Conservation (phyloP, 345 rosid genomes). For the Eucalyptus dawsonii region DNA sequence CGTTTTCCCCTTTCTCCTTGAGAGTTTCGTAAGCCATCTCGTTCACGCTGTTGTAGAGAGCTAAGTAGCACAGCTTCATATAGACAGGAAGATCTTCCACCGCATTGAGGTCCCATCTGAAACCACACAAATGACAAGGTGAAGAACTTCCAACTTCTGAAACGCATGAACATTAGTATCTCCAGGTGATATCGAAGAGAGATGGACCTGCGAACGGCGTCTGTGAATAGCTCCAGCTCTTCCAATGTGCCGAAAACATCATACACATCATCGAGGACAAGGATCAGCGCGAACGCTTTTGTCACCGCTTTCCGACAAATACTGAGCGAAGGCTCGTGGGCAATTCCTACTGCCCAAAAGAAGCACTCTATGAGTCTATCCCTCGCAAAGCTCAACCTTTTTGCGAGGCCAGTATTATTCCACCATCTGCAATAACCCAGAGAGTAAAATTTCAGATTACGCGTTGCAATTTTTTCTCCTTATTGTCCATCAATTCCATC, state of each 20-base stretch:
- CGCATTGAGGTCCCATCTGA: conserved; percentile 31
- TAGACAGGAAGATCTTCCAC: conserved; percentile 15
- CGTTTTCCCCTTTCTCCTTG: conserved; percentile 6
- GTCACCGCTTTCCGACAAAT: conserved; percentile 11
- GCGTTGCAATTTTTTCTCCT: not conserved
- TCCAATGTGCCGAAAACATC: conserved; percentile 26
- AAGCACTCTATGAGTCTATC: conserved; percentile 41
- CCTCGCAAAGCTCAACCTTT: conserved; percentile 22
- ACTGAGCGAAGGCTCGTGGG: conserved; percentile 6
- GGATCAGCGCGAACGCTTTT: conserved; percentile 14
- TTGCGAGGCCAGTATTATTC: conserved; percentile 8
- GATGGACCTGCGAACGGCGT: conserved; percentile 16
- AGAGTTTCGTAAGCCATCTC: conserved; percentile 32
- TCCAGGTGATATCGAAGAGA: not conserved
- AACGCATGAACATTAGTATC: not conserved
- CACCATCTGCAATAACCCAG: conserved; percentile 18
- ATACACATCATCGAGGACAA: conserved; percentile 28
- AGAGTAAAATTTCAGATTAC: not conserved
- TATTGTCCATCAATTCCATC: not conserved
- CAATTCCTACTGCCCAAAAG: conserved; percentile 24
- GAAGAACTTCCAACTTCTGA: not conserved
- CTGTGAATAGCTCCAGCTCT: conserved; percentile 22
- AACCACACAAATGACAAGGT: not conserved
- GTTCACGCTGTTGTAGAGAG: conserved; percentile 23
- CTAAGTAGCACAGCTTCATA: conserved; percentile 26